phyloP scores from a whole-genome alignment of 345 rosid genomes.

The Salix viminalis region DNA sequence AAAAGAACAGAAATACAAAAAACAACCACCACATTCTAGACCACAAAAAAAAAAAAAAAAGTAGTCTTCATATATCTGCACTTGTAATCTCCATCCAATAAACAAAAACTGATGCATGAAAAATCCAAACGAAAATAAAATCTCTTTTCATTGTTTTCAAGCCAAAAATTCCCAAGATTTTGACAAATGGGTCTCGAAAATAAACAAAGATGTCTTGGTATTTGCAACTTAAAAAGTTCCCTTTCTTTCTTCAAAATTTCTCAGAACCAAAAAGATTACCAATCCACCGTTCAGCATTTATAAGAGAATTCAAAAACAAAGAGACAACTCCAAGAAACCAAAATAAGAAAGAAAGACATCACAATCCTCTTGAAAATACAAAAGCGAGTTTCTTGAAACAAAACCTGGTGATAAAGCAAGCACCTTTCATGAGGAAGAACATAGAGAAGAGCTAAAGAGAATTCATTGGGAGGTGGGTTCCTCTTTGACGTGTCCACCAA shows the following conservation, averaged over 20 bases:
- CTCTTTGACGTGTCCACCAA: slow-evolving; percentile 52
- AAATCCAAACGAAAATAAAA: neutral
- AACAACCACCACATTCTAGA: no score
- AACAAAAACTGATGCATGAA: neutral
- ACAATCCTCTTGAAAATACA: neutral
- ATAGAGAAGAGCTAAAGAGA: slow-evolving; percentile 45
- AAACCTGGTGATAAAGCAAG: slow-evolving; percentile 50
- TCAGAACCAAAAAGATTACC: neutral
- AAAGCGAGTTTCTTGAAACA: neutral
- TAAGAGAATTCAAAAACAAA: neutral
- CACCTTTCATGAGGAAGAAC: slow-evolving; percentile 47
- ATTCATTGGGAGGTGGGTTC: slow-evolving; percentile 47
- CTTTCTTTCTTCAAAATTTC: neutral
- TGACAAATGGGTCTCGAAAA: neutral
- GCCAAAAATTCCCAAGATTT: neutral
- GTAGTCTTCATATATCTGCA: no score
- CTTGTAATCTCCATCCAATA: no score
- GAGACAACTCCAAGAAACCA: neutral
- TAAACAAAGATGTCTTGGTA: neutral
- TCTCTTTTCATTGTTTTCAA: neutral
- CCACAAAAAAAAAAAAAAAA: no score
- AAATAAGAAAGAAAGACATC: neutral
- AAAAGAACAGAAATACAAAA: no score
- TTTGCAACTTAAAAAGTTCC: neutral
- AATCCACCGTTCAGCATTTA: neutral